phyloP scores from a whole-genome alignment of 352 stramenopile species.

The Hyphochytrium catenoides region DNA sequence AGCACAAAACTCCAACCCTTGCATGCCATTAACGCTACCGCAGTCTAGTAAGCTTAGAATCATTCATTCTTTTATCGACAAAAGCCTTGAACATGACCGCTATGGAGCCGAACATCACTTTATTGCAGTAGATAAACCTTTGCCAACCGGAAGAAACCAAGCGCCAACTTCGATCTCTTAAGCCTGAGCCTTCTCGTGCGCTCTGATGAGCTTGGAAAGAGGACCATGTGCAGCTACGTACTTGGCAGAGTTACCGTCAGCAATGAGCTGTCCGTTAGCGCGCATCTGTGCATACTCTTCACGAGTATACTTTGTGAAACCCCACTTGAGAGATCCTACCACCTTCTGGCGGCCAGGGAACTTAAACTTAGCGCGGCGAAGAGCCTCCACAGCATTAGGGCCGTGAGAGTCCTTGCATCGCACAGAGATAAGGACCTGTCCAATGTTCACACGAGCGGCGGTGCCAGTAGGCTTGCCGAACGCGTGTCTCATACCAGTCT shows the following conservation, averaged over 20 bases:
- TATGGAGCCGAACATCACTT: no score
- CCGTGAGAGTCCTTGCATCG: conserved; percentile 86
- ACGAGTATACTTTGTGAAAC: conserved; percentile 96
- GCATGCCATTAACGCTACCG: no score
- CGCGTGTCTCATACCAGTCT: conserved; percentile 96
- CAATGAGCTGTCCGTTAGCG: conserved; percentile 68
- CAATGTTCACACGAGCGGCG: conserved; percentile 93
- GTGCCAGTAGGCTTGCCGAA: conserved; percentile 97
- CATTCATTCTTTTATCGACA: no score
- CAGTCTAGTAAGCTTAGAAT: no score
- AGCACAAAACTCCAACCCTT: no score
- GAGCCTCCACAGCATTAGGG: conserved; percentile 80
- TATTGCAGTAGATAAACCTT: no score
- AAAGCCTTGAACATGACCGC: no score
- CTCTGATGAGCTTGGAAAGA: no score
- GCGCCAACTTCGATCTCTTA: no score
- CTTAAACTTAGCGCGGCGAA: conserved; percentile 99
- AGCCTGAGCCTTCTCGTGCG: no score
- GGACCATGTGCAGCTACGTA: conserved; percentile 67
- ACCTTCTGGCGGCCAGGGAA: conserved; percentile 99
- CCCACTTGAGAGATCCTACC: conserved; percentile 97
- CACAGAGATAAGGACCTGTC: conserved; percentile 93
- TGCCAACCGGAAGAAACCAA: no score
- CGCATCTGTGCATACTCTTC: conserved; percentile 92
- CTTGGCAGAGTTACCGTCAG: conserved; percentile 97